phyloP scores from a whole-genome alignment of 257 asterid species.

The Ehretia macrophylla region DNA sequence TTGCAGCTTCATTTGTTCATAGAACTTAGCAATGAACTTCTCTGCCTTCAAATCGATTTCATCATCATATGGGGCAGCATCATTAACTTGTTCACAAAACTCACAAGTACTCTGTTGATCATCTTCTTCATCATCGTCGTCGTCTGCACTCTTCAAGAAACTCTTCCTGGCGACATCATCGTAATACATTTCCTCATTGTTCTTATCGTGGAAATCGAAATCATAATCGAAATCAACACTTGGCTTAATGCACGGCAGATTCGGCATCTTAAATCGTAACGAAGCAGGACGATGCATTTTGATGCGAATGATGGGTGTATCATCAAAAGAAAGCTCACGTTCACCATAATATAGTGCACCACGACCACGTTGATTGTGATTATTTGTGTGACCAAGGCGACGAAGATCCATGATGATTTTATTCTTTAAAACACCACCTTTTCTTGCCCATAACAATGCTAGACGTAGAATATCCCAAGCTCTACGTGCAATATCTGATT shows the following conservation, averaged over 20 bases:
- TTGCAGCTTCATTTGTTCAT: constrained; percentile 68
- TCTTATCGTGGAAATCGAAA: constrained; percentile 33
- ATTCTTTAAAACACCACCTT: constrained; percentile 42
- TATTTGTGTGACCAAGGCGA: constrained; percentile 35
- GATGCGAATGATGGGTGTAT: constrained; percentile 51
- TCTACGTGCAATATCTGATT: constrained; percentile 27
- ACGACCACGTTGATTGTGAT: constrained; percentile 4
- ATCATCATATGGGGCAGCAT: constrained; percentile 21
- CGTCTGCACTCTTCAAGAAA: constrained; percentile 11
- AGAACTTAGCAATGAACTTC: constrained; percentile 65
- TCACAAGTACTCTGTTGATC: neutral
- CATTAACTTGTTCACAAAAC: constrained; percentile 10
- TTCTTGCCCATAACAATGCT: constrained; percentile 63
- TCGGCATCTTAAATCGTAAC: constrained; percentile 59
- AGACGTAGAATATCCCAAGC: constrained; percentile 59
- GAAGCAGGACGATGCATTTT: constrained; percentile 81
- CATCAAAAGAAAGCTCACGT: constrained; percentile 61
- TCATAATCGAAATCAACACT: constrained; percentile 59
- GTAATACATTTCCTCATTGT: neutral
- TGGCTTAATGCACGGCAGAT: constrained; percentile 69
- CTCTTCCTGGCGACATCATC: constrained; percentile 6
- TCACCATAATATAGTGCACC: constrained; percentile 52
- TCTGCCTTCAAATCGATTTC: constrained; percentile 76
- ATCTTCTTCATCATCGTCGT: neutral
- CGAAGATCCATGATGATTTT: constrained; percentile 31